phyloP scores from a whole-genome alignment of 768 basidiomycete species.

The Suillus cothurnatus region DNA sequence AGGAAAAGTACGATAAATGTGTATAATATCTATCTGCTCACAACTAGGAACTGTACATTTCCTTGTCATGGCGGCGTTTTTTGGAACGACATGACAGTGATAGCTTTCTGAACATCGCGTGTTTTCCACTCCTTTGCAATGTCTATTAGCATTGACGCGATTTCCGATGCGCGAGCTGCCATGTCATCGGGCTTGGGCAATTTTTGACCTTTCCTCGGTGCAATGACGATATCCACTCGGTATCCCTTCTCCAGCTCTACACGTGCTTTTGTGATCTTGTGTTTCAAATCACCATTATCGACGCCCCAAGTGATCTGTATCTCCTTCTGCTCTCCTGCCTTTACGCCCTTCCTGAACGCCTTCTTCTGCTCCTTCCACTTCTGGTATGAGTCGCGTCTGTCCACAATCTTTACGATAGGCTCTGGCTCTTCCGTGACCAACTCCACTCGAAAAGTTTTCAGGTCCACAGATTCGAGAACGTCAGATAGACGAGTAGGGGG shows the following conservation, averaged over 20 bases:
- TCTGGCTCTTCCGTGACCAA: conserved; percentile 51
- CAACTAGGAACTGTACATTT: not conserved
- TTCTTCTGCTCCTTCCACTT: conserved; percentile 40
- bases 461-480: conserved; percentile 49
- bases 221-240: conserved; percentile 57
- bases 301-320: conserved; percentile 74
- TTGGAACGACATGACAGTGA: conserved; percentile 48
- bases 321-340: conserved; percentile 52
- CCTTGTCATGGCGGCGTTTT: conserved; percentile 26
- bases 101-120: conserved; percentile 39
- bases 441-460: conserved; percentile 49
- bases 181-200: conserved; percentile 41
- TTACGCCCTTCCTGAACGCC: conserved; percentile 34
- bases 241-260: conserved; percentile 62
- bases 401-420: conserved; percentile 63
- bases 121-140: conserved; percentile 56
- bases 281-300: conserved; percentile 56
- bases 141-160: conserved; percentile 46
- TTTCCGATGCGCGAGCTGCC: conserved; percentile 45
- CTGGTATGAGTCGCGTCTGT: conserved; percentile 44
- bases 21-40: conserved; percentile 22
- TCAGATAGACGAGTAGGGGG: conserved; percentile 36
- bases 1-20: conserved; percentile 28
- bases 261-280: conserved; percentile 63
- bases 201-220: conserved; percentile 48